Base-by-base conservation (phyloP, 2,329 filamentous ascomycete genomes). In the Aspergillus niger region DNA sequence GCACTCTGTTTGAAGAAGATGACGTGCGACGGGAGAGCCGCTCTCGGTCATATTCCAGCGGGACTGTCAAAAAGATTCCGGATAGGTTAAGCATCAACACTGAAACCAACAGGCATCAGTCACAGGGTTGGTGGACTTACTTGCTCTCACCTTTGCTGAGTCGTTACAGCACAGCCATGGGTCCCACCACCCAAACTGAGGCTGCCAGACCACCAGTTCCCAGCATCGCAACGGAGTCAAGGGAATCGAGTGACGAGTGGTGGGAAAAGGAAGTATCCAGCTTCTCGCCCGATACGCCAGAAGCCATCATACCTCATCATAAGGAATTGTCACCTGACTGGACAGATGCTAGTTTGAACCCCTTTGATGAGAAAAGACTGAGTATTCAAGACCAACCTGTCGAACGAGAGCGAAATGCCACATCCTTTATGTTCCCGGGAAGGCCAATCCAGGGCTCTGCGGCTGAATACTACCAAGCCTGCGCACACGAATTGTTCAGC, bases 121-220 rank as follows among this genome's bases (percentile, higher is more conserved):
- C 80, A 0, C 77, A 81, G 59, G 80, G 80, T 17, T 82, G 80
- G 80, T 82, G 80, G 80, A 82, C 76, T 28, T 74, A 77, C 49
- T 69, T 82, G 22, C 73, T 81, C 2, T 81, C 80, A 1, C 80
- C 80, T 0, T 68, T 81, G 5, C 61, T 81, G 24, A 71, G 74
- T 30, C 72, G 75, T 41, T 76, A 74, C 24, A 75, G 69, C 58
- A 76, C 76, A 2, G 54, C 74, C 2, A 63, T 67, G 2, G 70
- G 72, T 57, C 67, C 69, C 51, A 72, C 70, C 60, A 73, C 69
- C 17, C 69, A 67, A 11, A 57, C 67, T 4, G 67, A 62, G 5
- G 58, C 60, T 39, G 60, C 51, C 36, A 63, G 60, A 8, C 76
- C 74, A n/a, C 68, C 69, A 11, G 43, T 73, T 8, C 73, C 71